Evolutionary conservation across 495 filamentous ascomycete species (phyloP).

Genomic region (Penicillium angulare): DNA sequence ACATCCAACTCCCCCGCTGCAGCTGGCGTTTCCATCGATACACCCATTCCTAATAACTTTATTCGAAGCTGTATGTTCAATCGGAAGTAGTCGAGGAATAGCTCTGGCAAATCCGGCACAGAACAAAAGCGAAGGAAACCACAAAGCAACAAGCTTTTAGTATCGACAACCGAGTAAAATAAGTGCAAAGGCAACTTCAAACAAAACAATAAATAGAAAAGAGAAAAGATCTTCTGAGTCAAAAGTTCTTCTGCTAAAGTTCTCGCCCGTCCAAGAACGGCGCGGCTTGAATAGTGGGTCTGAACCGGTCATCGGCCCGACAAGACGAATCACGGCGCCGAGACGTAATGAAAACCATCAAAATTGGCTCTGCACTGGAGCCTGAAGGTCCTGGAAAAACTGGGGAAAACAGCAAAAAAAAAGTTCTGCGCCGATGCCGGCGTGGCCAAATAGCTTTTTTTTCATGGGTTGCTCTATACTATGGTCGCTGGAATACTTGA

Average conservation of each 20-base stretch:
- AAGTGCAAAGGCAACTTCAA: background rate
- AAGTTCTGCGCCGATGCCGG: slow-evolving; percentile 19
- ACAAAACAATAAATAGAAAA: background rate
- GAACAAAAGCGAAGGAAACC: background rate
- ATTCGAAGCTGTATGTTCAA: background rate
- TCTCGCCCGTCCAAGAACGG: slow-evolving; percentile 5
- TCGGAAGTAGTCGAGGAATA: background rate
- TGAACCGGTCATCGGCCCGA: slow-evolving; percentile 11
- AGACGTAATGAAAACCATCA: slow-evolving; percentile 17
- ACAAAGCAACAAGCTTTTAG: background rate
- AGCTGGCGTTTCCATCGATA: background rate
- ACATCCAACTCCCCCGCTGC: background rate
- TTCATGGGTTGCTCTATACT: background rate
- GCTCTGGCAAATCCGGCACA: background rate
- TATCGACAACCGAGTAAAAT: background rate
- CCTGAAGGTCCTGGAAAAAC: slow-evolving; percentile 8
- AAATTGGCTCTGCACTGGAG: slow-evolving; percentile 5
- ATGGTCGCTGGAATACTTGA: background rate
- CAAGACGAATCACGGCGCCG: slow-evolving; percentile 13
- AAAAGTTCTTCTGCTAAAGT: slow-evolving; percentile 2
- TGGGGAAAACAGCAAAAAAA: slow-evolving; percentile 14
- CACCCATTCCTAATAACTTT: background rate
- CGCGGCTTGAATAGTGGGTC: slow-evolving; percentile 12
- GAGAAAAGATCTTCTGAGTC: slow-evolving; percentile 5
- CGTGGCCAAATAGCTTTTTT: slow-evolving; percentile 6